Evolutionary conservation across 169 alveolate genomes (phyloP).

Genomic region (Eimeria brunetti): DNA sequence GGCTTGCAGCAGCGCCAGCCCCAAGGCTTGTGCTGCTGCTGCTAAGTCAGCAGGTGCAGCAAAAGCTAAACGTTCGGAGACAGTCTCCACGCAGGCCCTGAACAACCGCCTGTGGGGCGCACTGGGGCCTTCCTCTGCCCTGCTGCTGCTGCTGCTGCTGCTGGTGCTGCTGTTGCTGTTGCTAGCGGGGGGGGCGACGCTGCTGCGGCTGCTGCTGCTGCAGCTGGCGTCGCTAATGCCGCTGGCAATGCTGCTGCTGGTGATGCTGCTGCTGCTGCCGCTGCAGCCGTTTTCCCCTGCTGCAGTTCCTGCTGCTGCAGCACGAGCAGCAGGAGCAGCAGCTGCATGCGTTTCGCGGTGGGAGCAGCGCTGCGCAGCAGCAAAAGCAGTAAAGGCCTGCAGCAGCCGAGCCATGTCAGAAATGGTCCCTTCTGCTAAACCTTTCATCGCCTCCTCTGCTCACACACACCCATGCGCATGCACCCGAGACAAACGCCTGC

Average conservation of each 20-base stretch:
- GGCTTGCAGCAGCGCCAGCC: constrained; percentile 32
- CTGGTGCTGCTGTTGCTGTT: constrained; percentile 34
- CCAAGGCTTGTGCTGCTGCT: constrained; percentile 37
- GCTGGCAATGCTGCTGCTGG: too few relatives aligned
- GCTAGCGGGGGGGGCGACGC: neutral
- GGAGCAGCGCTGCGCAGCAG: constrained; percentile 26
- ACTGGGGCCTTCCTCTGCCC: neutral
- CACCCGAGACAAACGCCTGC: neutral
- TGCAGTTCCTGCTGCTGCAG: neutral
- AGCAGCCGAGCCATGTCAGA: constrained; percentile 17
- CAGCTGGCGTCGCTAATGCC: neutral
- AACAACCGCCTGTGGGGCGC: constrained; percentile 32
- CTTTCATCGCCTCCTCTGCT: constrained; percentile 11
- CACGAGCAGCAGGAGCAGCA: neutral
- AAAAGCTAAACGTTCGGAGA: neutral
- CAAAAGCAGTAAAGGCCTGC: constrained; percentile 62
- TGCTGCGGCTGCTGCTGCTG: constrained; percentile 9
- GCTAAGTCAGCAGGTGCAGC: constrained; percentile 32
- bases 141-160: constrained; percentile 50
- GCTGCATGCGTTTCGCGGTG: neutral
- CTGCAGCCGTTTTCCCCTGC: constrained; percentile 44
- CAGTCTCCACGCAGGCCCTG: constrained; percentile 5
- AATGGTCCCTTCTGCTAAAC: neutral
- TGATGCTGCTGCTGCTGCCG: neutral
- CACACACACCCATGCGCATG: neutral